phyloP scores from a whole-genome alignment of 805 yeast genomes.

The Kuraishia hungarica region DNA sequence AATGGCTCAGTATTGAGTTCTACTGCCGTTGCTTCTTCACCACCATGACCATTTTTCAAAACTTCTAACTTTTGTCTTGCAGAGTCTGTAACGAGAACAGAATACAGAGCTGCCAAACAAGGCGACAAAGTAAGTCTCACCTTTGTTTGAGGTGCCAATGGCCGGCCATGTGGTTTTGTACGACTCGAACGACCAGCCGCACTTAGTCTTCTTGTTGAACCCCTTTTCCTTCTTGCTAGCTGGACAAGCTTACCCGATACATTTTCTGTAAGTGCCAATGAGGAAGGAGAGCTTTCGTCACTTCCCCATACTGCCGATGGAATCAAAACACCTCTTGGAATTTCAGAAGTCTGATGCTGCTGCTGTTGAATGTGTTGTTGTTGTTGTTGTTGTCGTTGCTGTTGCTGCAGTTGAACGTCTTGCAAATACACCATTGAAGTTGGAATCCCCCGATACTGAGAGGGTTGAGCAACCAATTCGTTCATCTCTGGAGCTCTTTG shows the following conservation, averaged over 20 bases:
- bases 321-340: not conserved
- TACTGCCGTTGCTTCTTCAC: slow-evolving; percentile 2
- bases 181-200: not conserved
- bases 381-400: not conserved
- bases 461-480: not conserved
- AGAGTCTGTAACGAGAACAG: slow-evolving; percentile 27
- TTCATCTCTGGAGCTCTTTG: not conserved
- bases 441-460: not conserved
- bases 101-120: slow-evolving; percentile 32
- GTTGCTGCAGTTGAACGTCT: slow-evolving; percentile 1
- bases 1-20: slow-evolving; percentile 2
- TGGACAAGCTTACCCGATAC: slow-evolving; percentile 1
- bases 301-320: not conserved
- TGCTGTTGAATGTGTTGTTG: not conserved
- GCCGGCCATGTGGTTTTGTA: slow-evolving; percentile 25
- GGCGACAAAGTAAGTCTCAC: slow-evolving; percentile 40
- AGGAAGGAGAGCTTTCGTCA: not conserved
- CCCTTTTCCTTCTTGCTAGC: slow-evolving; percentile 2
- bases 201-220: not conserved
- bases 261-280: not conserved
- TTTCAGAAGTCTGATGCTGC: not conserved
- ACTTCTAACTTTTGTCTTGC: slow-evolving; percentile 14
- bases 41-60: slow-evolving; percentile 9
- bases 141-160: slow-evolving; percentile 42
- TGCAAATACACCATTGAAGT: not conserved